Evolutionary conservation across 2,329 filamentous ascomycete species (phyloP), one percentile per base, ranked within the genome.

Genomic region (Fusarium humuli): DNA sequence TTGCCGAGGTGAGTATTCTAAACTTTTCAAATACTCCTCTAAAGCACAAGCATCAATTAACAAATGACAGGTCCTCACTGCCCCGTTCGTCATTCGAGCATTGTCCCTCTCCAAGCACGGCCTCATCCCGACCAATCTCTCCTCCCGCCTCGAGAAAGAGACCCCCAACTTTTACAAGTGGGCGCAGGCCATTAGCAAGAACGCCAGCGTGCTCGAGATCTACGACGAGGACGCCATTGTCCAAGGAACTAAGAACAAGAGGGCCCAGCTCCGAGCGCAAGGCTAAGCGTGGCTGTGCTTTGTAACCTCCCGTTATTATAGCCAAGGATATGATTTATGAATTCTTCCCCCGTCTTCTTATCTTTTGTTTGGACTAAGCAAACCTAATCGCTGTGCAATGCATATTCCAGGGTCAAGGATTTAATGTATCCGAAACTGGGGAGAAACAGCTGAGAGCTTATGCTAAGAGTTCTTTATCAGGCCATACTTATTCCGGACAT

Each of bases 141-240:
- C 80, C 48, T 77, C 79, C 50, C 82, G 80, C 22, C 79, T 91
- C 58, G 81, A 82, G 61, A 78, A 85, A 62, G 83, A 83, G 59
- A 81, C 90, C n/a, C 92, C 92, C 2, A 87, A 86, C 60, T 93
- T 92, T 77, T 85, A 84, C 75, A 88, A 86, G 69, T 94, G 92
- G 92, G 87, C 87, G 0, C 81, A 87, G 62, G 86, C 84, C 2
- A 86, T 91, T 4, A 78, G 85, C 7, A 82, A 83, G 62, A 86
- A 92, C 60, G 87, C 90, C 18, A 94, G 90, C 71, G 91, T 95
- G 18, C 88, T 83, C 1, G 84, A 81, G 49, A 88, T 91, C 63
- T 93, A 83, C 73, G 78, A 92, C 57, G 88, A 88, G 79, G 63
- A 75, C 13, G 40, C n/a, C 3, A 48, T 76, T 4, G 57, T 70